Evolutionary conservation across 73 alveolate genomes (phyloP), one percentile per base, ranked within the genome.

Genomic region (Paramecium tetraurelia): DNA sequence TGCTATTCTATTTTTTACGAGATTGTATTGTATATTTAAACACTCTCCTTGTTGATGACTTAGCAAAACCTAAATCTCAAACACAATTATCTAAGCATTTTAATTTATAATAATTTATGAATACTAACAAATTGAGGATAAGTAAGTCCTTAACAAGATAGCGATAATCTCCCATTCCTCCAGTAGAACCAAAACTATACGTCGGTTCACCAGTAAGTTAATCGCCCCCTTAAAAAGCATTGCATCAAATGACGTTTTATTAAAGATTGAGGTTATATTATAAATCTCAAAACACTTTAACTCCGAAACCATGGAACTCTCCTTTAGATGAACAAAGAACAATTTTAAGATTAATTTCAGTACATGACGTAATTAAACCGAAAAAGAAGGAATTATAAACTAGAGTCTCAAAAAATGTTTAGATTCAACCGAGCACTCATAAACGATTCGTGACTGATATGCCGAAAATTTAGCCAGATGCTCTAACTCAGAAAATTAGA

Each of bases 291-390:
- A 27, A 63, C 12, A 12, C 50, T 12, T 33, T 63, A 63, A 63
- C 84, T 63, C 84, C 84, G 31, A 63, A 63, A 63, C 84, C 84
- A 63, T 63, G 50, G 84, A 33, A 27, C 46, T 48, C 84, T 22
- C 50, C 84, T 63, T 27, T 11, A 0, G 84, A 63, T 14, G 84
- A 63, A 33, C n/a, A 27, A 3, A 48, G 50, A 63, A 63, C 84
- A 63, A 33, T 63, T 31, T 31, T 63, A 33, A 63, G 46, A 63
- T 63, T 63, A 7, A 63, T 63, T 31, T 63, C 84, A 4, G 27
- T 63, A 12, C 84, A 63, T 63, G 84, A 63, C 8, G 84, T 63
- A 12, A 63, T 63, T 27, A 21, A 63, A 27, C 3, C 48, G 31
- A 31, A 63, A 63, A 63, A 63, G 29, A 63, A 63, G 10, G 18